These are phyloP conservation scores for Lachnellula hyalina DNA, from an alignment of 2,329 filamentous ascomycete species.

Conservation along the genomic window DNA sequence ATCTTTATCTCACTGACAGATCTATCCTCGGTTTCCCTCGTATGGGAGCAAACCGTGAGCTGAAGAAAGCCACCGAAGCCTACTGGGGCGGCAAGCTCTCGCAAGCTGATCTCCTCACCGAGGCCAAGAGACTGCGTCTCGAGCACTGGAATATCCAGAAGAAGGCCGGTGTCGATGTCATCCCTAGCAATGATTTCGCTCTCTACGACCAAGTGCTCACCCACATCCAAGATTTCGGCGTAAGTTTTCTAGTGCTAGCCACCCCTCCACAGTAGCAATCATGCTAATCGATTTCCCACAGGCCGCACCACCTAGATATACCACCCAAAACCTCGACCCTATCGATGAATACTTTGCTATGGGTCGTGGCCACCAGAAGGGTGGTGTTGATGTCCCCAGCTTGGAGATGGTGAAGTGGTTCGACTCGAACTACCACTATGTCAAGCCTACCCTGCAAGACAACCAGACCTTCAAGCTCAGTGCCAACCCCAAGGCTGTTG, in stretches of 20 bases:
- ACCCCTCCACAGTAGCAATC: slow-evolving; percentile 11
- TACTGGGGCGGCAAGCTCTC: slow-evolving; percentile 96
- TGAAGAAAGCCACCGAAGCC: slow-evolving; percentile 99
- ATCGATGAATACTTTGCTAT: slow-evolving; percentile 99
- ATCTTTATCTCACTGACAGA: slow-evolving; percentile 19
- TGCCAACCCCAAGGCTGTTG: slow-evolving; percentile 85
- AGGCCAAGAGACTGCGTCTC: slow-evolving; percentile 94
- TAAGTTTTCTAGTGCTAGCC: slow-evolving; percentile 42
- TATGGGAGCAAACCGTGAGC: slow-evolving; percentile 96
- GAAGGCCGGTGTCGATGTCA: slow-evolving; percentile 93
- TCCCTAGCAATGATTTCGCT: slow-evolving; percentile 99
- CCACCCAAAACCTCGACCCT: slow-evolving; percentile 77
- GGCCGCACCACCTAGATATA: slow-evolving; percentile 91
- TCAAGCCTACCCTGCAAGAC: slow-evolving; percentile 97
- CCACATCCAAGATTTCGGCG: slow-evolving; percentile 97
- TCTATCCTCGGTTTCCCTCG: slow-evolving; percentile 96
- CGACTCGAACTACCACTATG: slow-evolving; percentile 99
- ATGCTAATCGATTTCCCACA: slow-evolving; percentile 32
- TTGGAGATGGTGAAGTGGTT: slow-evolving; percentile 99
- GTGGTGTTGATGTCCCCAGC: slow-evolving; percentile 83
- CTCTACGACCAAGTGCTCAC: slow-evolving; percentile 97
- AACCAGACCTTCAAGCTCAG: slow-evolving; percentile 92
- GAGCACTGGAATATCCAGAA: slow-evolving; percentile 99
- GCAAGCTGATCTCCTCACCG: slow-evolving; percentile 80
- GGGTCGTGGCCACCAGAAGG: slow-evolving; percentile 97